Evolutionary conservation across 2,329 filamentous ascomycete species (phyloP), one percentile per base, ranked within the genome.

Genomic region (Epichloe uncinata): DNA sequence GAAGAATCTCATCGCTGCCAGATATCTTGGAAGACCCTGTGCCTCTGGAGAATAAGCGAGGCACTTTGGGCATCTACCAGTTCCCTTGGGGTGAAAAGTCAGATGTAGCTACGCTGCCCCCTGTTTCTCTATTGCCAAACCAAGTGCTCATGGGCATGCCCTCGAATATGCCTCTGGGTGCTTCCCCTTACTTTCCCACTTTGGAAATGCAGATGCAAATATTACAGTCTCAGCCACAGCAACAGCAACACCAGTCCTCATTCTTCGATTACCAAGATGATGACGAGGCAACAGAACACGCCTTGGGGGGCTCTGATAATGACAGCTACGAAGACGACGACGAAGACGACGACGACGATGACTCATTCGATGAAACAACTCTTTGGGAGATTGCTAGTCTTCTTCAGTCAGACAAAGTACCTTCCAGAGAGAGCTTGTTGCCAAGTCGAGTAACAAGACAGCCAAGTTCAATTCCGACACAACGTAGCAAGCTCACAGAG

Each of bases 11-110:
- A 7, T 60, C 73, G 43, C 70, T 84, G 5, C 78, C 80, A 13
- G 80, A 83, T 59, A 83, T 83, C 52, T 59, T 81, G 35, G 80
- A 83, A 60, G 80, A 72, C 54, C 80, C 80, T 4, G 66, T 76
- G 58, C 79, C 78, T 36, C 66, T 83, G 4, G 73, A 73, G 4
- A 68, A 80, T 59, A 78, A 75, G 62, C 70, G 73, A 41, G 77
- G 72, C 12, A 81, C 78, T 11, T 69, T 83, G 16, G 80, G 79
- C 5, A 77, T 83, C 57, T 84, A 81, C 66, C 77, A 81, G 56
- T 82, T 82, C 55, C 78, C 80, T 2, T 82, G 78, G 77, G 80
- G 80, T 13, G 79, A 82, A 63, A 74, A 66, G 56, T 82, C 79
- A 18, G 78, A 82, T 61, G 71, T 70, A 48, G 73, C 73, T 9